Percentiles rank a stretch among this genome's conserved stretches.
Evolutionary conservation across 495 filamentous ascomycete species (phyloP).

Genomic region (Xylaria telfairii): DNA sequence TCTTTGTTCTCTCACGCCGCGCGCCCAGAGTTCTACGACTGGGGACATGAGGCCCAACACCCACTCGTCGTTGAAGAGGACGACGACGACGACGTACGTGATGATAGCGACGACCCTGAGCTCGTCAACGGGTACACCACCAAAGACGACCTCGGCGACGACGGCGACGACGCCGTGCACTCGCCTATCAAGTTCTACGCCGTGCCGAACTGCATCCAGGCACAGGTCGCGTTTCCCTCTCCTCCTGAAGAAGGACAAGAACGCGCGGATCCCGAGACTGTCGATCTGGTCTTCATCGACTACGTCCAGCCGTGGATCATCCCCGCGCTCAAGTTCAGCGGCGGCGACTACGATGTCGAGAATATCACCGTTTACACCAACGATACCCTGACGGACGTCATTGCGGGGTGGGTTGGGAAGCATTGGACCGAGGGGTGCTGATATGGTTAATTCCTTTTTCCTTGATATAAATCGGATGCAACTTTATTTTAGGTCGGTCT

Average conservation of each 20-base stretch:
- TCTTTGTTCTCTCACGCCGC: neutral
- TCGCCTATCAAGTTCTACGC: constrained; percentile 72
- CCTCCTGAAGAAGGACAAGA: constrained; percentile 18
- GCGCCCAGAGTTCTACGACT: neutral
- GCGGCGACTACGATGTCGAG: constrained; percentile 62
- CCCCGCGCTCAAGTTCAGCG: constrained; percentile 71
- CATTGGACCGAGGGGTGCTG: constrained; percentile 72
- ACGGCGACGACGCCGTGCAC: constrained; percentile 93
- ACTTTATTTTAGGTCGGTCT: neutral
- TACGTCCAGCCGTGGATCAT: constrained; percentile 85
- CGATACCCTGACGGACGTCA: constrained; percentile 73
- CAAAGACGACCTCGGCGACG: constrained; percentile 77
- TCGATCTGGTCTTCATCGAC: constrained; percentile 90
- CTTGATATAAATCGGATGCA: neutral
- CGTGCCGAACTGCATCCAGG: constrained; percentile 83
- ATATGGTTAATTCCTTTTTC: neutral
- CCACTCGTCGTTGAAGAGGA: neutral
- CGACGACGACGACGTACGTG: constrained; percentile 18
- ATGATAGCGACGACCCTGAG: constrained; percentile 38
- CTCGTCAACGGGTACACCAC: constrained; percentile 87
- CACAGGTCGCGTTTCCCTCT: constrained; percentile 61
- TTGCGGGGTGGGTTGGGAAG: constrained; percentile 77
- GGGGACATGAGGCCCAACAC: neutral
- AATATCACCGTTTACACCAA: constrained; percentile 71
- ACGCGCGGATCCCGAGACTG: constrained; percentile 62